Conservation (phyloP, 2,329 filamentous ascomycete species). For the Alternaria arborescens region DNA sequence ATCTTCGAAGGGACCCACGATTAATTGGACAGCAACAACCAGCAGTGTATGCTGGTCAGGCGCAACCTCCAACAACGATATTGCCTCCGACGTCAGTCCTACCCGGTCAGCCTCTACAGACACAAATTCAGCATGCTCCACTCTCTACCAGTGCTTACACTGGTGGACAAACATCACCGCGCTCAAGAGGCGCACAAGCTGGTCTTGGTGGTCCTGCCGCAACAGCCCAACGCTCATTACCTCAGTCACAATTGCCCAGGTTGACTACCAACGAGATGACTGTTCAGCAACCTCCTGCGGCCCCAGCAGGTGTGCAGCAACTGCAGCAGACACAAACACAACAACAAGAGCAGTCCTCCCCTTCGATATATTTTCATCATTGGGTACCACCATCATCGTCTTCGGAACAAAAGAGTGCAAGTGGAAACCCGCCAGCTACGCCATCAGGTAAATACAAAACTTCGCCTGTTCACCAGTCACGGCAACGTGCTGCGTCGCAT, state of each 20-base stretch:
- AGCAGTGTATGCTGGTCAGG: slow-evolving; percentile 40
- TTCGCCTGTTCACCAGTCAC: slow-evolving; percentile 50
- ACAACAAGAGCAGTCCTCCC: slow-evolving; percentile 70
- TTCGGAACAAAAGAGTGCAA: slow-evolving; percentile 62
- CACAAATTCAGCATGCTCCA: slow-evolving; percentile 51
- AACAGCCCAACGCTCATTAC: slow-evolving; percentile 56
- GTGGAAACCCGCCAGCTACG: slow-evolving; percentile 73
- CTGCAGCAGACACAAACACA: slow-evolving; percentile 61
- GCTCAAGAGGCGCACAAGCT: slow-evolving; percentile 43
- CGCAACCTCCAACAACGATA: slow-evolving; percentile 43
- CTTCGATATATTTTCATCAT: slow-evolving; percentile 88
- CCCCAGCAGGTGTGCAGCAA: slow-evolving; percentile 52
- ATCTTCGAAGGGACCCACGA: slow-evolving; percentile 54
- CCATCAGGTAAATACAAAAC: slow-evolving; percentile 70
- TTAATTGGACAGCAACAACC: slow-evolving; percentile 52
- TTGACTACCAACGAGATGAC: slow-evolving; percentile 63
- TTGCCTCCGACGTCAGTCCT: slow-evolving; percentile 46
- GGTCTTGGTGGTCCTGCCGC: slow-evolving; percentile 46
- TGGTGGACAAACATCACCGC: slow-evolving; percentile 45
- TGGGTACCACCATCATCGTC: slow-evolving; percentile 78
- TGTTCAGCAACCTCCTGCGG: slow-evolving; percentile 57
- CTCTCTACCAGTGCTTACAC: slow-evolving; percentile 50
- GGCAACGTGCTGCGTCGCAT: slow-evolving; percentile 61
- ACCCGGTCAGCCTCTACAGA: slow-evolving; percentile 49
- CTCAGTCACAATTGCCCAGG: slow-evolving; percentile 59